Conservation (phyloP, 805 yeast species). For the Dipodascopsis uninucleata region DNA sequence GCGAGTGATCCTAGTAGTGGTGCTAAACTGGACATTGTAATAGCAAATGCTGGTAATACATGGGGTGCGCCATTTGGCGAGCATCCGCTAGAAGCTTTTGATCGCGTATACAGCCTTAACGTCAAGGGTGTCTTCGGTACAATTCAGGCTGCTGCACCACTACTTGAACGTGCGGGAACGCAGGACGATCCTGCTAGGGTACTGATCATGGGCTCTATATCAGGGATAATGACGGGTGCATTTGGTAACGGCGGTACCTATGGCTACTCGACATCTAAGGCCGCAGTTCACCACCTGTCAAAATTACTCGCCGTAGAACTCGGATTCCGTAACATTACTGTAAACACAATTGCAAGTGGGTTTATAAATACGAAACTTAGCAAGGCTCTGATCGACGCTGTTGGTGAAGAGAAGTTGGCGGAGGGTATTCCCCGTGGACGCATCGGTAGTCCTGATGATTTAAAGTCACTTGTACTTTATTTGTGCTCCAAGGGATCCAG, state of each 20-base stretch:
- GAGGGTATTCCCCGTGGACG: slow-evolving; percentile 58
- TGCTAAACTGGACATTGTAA: slow-evolving; percentile 53
- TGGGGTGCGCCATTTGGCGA: slow-evolving; percentile 66
- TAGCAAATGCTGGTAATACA: slow-evolving; percentile 76
- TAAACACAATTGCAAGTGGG: slow-evolving; percentile 71
- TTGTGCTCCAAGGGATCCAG: slow-evolving; percentile 54
- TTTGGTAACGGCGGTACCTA: slow-evolving; percentile 52
- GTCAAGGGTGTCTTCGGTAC: slow-evolving; percentile 65
- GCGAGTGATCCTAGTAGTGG: slow-evolving; percentile 38
- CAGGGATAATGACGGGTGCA: slow-evolving; percentile 41
- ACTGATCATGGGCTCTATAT: slow-evolving; percentile 63
- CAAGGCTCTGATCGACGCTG: slow-evolving; percentile 53
- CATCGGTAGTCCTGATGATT: slow-evolving; percentile 59
- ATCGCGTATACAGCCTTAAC: slow-evolving; percentile 60
- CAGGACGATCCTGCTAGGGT: slow-evolving; percentile 60
- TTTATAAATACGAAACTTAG: slow-evolving; percentile 76
- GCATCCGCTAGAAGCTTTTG: slow-evolving; percentile 60
- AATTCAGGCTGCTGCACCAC: slow-evolving; percentile 59
- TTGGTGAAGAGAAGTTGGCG: slow-evolving; percentile 49
- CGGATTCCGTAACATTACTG: slow-evolving; percentile 64
- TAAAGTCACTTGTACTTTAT: slow-evolving; percentile 53
- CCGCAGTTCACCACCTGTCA: slow-evolving; percentile 68
- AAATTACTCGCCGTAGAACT: slow-evolving; percentile 60
- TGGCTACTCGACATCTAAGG: slow-evolving; percentile 71
- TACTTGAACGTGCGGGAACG: slow-evolving; percentile 51